phyloP scores from a whole-genome alignment of 768 basidiomycete species.

The Psilocybe subaeruginosa region DNA sequence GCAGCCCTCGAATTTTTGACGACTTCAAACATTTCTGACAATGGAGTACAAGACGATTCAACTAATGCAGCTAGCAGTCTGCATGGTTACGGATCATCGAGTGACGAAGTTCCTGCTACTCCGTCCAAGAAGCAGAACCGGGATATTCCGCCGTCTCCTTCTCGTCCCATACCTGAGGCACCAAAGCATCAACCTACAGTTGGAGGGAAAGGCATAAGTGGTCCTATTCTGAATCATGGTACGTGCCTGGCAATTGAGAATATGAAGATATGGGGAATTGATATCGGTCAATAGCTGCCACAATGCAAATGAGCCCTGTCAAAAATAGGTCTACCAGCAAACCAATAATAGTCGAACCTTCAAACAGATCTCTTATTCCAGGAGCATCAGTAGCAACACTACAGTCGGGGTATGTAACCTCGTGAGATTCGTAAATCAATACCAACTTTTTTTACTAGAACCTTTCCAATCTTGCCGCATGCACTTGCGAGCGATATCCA shows the following conservation, averaged over 20 bases:
- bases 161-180: slow-evolving; percentile 43
- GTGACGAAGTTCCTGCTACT: slow-evolving; percentile 28
- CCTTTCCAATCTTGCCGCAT: slow-evolving; percentile 76
- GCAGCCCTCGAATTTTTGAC: slow-evolving; percentile 72
- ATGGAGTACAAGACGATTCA: slow-evolving; percentile 28
- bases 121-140: slow-evolving; percentile 29
- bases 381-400: slow-evolving; percentile 43
- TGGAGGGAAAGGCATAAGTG: slow-evolving; percentile 68
- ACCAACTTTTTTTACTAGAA: slow-evolving; percentile 41
- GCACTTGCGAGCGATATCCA: slow-evolving; percentile 85
- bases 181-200: slow-evolving; percentile 45
- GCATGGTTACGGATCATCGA: slow-evolving; percentile 23
- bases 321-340: slow-evolving; percentile 62
- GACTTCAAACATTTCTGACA: slow-evolving; percentile 43
- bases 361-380: slow-evolving; percentile 24
- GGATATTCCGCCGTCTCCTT: slow-evolving; percentile 43
- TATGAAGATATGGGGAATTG: background rate
- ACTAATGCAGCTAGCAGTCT: slow-evolving; percentile 22
- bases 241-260: slow-evolving; percentile 19
- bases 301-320: slow-evolving; percentile 74
- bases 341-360: slow-evolving; percentile 62
- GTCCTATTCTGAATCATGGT: slow-evolving; percentile 74
- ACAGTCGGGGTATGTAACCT: slow-evolving; percentile 63
- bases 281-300: slow-evolving; percentile 52
- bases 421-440: background rate